Evolutionary conservation across 768 basidiomycete genomes (phyloP).

Genomic region (Neoboletus magnificus): DNA sequence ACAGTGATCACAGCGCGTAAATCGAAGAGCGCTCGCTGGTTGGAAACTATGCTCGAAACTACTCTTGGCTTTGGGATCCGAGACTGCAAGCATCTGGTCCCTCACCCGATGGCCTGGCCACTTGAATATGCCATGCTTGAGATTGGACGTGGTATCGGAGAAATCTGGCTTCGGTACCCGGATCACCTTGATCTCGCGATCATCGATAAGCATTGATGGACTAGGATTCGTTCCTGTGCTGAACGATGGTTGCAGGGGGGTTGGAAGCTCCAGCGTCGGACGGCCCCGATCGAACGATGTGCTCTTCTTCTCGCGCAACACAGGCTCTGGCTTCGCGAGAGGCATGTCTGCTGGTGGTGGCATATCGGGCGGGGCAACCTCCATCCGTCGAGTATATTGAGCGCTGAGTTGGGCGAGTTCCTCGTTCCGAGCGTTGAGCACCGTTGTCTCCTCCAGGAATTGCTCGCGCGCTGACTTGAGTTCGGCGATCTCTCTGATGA

Average conservation of each 20-base stretch:
- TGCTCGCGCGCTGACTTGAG: conserved; percentile 83
- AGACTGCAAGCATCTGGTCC: conserved; percentile 36
- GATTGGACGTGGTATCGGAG: conserved; percentile 46
- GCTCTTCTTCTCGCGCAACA: conserved; percentile 24
- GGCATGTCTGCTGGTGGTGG: conserved; percentile 9
- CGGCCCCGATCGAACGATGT: conserved; percentile 29
- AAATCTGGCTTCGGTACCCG: conserved; percentile 30
- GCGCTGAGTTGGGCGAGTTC: conserved; percentile 86
- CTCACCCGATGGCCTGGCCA: conserved; percentile 63
- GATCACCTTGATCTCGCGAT: conserved; percentile 26
- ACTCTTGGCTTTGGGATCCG: conserved; percentile 39
- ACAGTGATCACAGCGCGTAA: conserved; percentile 93
- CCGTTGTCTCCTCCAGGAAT: conserved; percentile 88
- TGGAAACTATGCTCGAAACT: conserved; percentile 80
- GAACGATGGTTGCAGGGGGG: conserved; percentile 11
- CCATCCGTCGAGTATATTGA: conserved; percentile 78
- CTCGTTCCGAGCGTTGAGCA: conserved; percentile 88
- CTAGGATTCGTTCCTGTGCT: conserved; percentile 19
- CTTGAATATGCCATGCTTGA: conserved; percentile 62
- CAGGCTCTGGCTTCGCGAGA: conserved; percentile 6
- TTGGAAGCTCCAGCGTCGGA: conserved; percentile 6
- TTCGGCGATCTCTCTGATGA: conserved; percentile 80
- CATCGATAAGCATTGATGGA: conserved; percentile 23
- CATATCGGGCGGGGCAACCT: conserved; percentile 32
- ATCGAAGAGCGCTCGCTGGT: conserved; percentile 81